Base-by-base conservation (phyloP, 257 asterid genomes). In the Solanum clarkiae region DNA sequence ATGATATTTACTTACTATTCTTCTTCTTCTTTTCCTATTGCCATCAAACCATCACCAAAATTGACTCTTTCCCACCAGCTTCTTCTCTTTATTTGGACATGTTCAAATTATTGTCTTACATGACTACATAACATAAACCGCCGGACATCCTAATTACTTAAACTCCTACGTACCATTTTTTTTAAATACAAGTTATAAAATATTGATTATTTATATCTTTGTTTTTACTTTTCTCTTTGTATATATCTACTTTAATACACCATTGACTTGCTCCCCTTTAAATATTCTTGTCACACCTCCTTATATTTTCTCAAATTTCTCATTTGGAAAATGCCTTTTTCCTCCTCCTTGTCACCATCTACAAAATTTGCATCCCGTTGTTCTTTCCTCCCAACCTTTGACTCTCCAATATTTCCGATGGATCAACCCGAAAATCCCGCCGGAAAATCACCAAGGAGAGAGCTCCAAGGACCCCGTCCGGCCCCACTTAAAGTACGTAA, bases 391-490 rank as follows among this genome's bases (percentile, higher is more conserved):
- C 85, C 51, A 54, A 32, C 8, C 51, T 36, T 56, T 26, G 80
- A 84, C 68, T 29, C 66, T 56, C 71, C 32, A 79, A 79, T 70
- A 53, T 70, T 86, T 68, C 82, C 85, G 80, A 93, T 93, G 97
- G 94, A 95, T 82, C 88, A 90, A 60, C 86, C 90, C 84, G 94
- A 91, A 66, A 65, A 80, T 84, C 42, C 93, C 4, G 82, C 92
- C 4, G 88, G 84, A 59, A 91, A 90, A 51, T 94, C 98, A 4
- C 98, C 98, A 2, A 86, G 92, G 66, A 84, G 87, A 85, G 97
- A 93, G 88, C 94, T 94, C 84, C 99, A 92, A 71, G 99, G 99
- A 7, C 95, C 98, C 66, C 95, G 99, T 22, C 99, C 99, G 1
- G 45, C 98, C 1, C 98, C 98, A 0, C 92, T 96, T 12, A 92